These are phyloP conservation scores for Backusella liffmaniae DNA, from an alignment of 192 early-diverging fungal genomes.

Conservation along the genomic window DNA sequence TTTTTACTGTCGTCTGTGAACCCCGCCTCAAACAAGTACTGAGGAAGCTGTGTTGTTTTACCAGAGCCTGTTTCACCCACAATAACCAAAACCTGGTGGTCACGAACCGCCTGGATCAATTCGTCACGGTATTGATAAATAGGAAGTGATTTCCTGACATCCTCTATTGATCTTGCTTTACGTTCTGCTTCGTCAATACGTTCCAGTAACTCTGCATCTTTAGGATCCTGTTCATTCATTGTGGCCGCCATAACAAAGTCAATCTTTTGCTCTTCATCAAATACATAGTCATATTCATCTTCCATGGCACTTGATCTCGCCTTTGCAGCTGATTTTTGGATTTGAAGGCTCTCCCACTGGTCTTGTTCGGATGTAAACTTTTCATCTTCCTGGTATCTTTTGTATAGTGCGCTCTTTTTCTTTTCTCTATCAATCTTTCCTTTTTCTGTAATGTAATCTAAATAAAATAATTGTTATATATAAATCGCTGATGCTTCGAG, in stretches of 20 bases:
- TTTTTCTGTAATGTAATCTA: constrained; percentile 96
- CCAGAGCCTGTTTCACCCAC: constrained; percentile 98
- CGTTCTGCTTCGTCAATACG: constrained; percentile 66
- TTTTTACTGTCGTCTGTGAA: constrained; percentile 85
- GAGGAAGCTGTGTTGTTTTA: constrained; percentile 98
- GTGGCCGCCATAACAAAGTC: constrained; percentile 84
- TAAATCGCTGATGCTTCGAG: neutral
- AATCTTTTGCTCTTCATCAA: constrained; percentile 85
- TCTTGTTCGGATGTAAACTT: constrained; percentile 86
- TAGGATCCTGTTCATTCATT: constrained; percentile 52
- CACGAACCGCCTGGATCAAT: constrained; percentile 79
- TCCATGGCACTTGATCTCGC: constrained; percentile 48
- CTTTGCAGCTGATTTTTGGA: constrained; percentile 59
- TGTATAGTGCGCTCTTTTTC: constrained; percentile 84
- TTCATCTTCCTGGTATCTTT: constrained; percentile 84
- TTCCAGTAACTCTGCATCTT: constrained; percentile 51
- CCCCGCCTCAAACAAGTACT: constrained; percentile 95
- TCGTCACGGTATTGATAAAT: constrained; percentile 87
- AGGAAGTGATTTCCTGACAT: constrained; percentile 85
- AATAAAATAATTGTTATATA: constrained; percentile 31
- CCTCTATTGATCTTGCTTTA: constrained; percentile 63
- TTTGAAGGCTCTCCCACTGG: constrained; percentile 89
- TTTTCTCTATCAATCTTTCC: constrained; percentile 97
- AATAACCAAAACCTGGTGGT: constrained; percentile 88
- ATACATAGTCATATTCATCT: constrained; percentile 89